These are phyloP conservation scores for Candida tibetensis DNA, from an alignment of 805 yeast genomes.

Conservation along the genomic window DNA sequence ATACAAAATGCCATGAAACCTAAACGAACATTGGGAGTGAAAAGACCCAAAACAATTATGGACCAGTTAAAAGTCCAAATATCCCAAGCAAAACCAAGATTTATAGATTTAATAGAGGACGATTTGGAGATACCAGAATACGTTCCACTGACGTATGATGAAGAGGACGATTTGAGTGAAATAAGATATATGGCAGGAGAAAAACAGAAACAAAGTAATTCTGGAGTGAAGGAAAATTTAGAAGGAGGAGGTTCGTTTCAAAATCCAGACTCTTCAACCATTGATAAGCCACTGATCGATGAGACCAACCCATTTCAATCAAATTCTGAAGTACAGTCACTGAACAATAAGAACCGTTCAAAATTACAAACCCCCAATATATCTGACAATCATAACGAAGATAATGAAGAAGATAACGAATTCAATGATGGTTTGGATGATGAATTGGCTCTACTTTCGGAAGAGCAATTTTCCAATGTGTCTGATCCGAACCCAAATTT, in stretches of 20 bases:
- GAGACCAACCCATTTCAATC: too few relatives aligned
- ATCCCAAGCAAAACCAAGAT: slow-evolving; percentile 5
- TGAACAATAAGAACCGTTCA: neutral
- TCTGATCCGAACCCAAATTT: neutral
- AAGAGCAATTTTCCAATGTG: neutral
- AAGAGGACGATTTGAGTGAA: too few relatives aligned
- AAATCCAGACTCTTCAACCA: neutral
- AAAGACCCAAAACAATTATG: slow-evolving; percentile 12
- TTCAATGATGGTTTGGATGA: slow-evolving; percentile 26
- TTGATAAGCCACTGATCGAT: neutral
- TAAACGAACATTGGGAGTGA: slow-evolving; percentile 16
- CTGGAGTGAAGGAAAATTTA: neutral
- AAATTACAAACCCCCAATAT: neutral
- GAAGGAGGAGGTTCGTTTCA: too few relatives aligned
- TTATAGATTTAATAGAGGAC: slow-evolving; percentile 7
- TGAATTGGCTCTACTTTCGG: slow-evolving; percentile 14
- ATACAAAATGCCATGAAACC: neutral
- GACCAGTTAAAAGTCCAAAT: slow-evolving; percentile 14
- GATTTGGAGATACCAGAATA: slow-evolving; percentile 8
- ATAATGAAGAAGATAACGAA: slow-evolving; percentile 9
- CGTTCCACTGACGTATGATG: neutral
- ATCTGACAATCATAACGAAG: neutral
- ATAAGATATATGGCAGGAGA: too few relatives aligned
- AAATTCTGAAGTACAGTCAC: neutral
- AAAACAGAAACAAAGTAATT: neutral